Percentiles rank a stretch among this genome's conserved stretches.
Evolutionary conservation across 371 early-diverging fungal species (phyloP).

Genomic region (Blakeslea trispora): DNA sequence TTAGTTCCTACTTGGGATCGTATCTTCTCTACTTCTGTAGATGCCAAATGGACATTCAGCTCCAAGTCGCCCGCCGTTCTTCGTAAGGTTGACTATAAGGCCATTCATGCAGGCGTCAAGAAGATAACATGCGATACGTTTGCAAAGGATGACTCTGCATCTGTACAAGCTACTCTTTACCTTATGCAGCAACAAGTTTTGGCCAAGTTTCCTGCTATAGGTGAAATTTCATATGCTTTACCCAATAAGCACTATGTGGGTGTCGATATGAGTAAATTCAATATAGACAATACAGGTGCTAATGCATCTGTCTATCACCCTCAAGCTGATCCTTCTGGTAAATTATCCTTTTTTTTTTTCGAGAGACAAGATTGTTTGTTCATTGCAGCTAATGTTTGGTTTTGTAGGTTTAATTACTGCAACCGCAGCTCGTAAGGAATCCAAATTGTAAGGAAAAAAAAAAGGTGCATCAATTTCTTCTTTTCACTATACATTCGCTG

Average conservation of each 20-base stretch:
- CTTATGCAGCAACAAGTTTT: conserved; percentile 70
- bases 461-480: no score
- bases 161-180: conserved; percentile 75
- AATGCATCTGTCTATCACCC: conserved; percentile 77
- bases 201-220: conserved; percentile 61
- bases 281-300: conserved; percentile 70
- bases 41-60: conserved; percentile 68
- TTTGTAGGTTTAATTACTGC: conserved; percentile 67
- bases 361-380: neutral
- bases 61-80: conserved; percentile 37
- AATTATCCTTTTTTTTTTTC: conserved; percentile 5
- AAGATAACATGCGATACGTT: conserved; percentile 69
- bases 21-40: conserved; percentile 78
- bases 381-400: neutral
- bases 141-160: conserved; percentile 72
- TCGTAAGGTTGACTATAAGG: conserved; percentile 56
- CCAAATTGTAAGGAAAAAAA: conserved; percentile 40
- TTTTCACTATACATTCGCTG: no score
- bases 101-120: conserved; percentile 59
- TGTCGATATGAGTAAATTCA: conserved; percentile 74
- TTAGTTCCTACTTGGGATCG: conserved; percentile 78
- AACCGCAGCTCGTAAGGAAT: conserved; percentile 63
- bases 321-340: conserved; percentile 75
- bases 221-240: conserved; percentile 71
- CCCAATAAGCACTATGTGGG: conserved; percentile 88